phyloP scores from a whole-genome alignment of 768 basidiomycete species.

The Sarcodon aspratus region DNA sequence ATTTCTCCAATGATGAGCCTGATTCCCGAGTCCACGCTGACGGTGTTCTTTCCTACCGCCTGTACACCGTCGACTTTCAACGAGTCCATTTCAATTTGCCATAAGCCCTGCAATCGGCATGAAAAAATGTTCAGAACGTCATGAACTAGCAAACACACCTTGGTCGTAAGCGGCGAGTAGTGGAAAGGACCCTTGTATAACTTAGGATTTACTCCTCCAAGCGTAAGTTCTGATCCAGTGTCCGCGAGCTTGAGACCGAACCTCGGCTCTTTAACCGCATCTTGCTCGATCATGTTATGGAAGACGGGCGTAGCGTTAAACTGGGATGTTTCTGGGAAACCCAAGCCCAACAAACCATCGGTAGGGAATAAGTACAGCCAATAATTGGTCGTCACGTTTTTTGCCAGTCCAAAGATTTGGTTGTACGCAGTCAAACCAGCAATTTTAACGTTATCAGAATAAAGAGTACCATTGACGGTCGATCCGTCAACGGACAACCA shows the following conservation, averaged over 20 bases:
- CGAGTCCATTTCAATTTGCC: constrained; percentile 24
- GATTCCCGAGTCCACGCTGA: constrained; percentile 28
- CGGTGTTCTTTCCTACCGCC: constrained; percentile 6
- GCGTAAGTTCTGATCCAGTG: constrained; percentile 20
- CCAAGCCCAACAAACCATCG: constrained; percentile 21
- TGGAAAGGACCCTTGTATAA: constrained; percentile 26
- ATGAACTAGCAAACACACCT: constrained; percentile 5
- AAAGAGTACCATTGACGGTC: constrained; percentile 31
- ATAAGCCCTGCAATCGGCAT: constrained; percentile 15
- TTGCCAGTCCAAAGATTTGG: constrained; percentile 17
- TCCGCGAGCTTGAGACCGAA: constrained; percentile 29
- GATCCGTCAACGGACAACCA: constrained; percentile 41
- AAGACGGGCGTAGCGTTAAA: constrained; percentile 17
- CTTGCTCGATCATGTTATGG: constrained; percentile 14
- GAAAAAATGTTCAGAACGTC: background rate
- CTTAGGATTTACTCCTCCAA: constrained; percentile 30
- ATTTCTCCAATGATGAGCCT: constrained; percentile 20
- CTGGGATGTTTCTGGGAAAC: constrained; percentile 15
- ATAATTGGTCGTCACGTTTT: constrained; percentile 11
- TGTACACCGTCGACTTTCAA: constrained; percentile 13
- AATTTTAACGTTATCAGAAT: constrained; percentile 34
- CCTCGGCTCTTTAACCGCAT: constrained; percentile 12
- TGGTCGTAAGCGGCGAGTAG: constrained; percentile 17
- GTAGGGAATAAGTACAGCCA: constrained; percentile 5
- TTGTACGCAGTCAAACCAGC: constrained; percentile 25